A percentile compares a stretch with the other conserved stretches of the same genome.
phyloP scores from a whole-genome alignment of 1,139 yeast species.

The Yamadazyma atlantica region DNA sequence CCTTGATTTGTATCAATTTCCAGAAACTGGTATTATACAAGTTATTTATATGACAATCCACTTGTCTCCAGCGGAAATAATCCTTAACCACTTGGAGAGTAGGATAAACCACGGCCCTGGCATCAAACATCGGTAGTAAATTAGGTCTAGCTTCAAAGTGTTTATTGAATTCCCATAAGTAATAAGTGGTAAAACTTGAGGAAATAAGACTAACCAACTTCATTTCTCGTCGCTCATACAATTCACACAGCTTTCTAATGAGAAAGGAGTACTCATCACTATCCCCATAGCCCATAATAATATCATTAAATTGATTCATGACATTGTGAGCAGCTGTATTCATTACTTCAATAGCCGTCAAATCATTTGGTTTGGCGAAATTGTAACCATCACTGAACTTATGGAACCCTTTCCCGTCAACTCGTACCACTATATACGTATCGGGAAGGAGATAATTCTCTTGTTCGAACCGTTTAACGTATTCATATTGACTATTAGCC shows the following conservation, averaged over 20 bases:
- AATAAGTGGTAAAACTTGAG: constrained; percentile 76
- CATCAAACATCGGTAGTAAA: constrained; percentile 83
- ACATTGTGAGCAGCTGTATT: constrained; percentile 73
- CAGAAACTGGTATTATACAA: constrained; percentile 92
- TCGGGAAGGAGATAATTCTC: constrained; percentile 75
- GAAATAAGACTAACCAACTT: constrained; percentile 81
- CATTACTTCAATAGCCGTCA: constrained; percentile 73
- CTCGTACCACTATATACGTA: constrained; percentile 77
- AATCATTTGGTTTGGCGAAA: constrained; percentile 87
- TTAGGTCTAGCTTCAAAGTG: constrained; percentile 45
- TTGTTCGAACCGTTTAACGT: constrained; percentile 78
- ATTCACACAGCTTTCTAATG: constrained; percentile 54
- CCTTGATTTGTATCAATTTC: constrained; percentile 66
- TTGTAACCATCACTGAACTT: constrained; percentile 70
- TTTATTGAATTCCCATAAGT: constrained; percentile 64
- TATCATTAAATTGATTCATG: constrained; percentile 66
- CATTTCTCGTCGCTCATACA: constrained; percentile 80
- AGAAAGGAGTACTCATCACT: constrained; percentile 93
- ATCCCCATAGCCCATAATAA: constrained; percentile 85
- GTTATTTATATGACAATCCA: constrained; percentile 94
- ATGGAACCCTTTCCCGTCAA: constrained; percentile 95
- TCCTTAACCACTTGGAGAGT: constrained; percentile 60
- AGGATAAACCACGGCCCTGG: constrained; percentile 88
- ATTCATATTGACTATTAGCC: constrained; percentile 84
- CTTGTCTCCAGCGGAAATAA: constrained; percentile 94